Evolutionary conservation across 495 filamentous ascomycete genomes (phyloP).

Genomic region (Neurospora sp.): DNA sequence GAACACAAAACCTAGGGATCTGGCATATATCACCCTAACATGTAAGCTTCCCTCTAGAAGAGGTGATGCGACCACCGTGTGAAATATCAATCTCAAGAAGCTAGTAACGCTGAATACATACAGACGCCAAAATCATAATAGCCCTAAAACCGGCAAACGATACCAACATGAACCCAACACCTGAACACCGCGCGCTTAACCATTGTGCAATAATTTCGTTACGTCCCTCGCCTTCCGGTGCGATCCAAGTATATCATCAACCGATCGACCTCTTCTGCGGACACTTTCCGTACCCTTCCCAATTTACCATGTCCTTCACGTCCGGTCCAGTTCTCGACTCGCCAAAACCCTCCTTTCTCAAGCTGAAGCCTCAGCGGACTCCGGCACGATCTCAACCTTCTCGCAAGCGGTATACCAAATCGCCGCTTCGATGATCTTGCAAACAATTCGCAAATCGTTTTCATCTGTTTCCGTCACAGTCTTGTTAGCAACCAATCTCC

Average conservation of each 20-base stretch:
- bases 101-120: not conserved
- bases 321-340: not conserved
- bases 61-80: not conserved
- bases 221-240: not conserved
- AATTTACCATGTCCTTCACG: not conserved
- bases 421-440: slow-evolving; percentile 62
- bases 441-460: slow-evolving; percentile 56
- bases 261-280: not conserved
- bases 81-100: not conserved
- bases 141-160: not conserved
- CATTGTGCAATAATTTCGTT: not conserved
- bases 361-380: not conserved
- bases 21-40: not conserved
- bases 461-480: slow-evolving; percentile 26
- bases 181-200: not conserved
- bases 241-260: not conserved
- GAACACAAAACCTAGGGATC: not conserved
- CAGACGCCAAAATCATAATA: not conserved
- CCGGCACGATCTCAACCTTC: slow-evolving; percentile 25
- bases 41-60: not conserved
- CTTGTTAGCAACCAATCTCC: not conserved
- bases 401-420: slow-evolving; percentile 46
- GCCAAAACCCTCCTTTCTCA: not conserved
- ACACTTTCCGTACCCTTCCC: not conserved
- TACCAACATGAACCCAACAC: not conserved